Evolutionary conservation across 441 rosid species (phyloP).

Genomic region (Pelargonium citronellum): DNA sequence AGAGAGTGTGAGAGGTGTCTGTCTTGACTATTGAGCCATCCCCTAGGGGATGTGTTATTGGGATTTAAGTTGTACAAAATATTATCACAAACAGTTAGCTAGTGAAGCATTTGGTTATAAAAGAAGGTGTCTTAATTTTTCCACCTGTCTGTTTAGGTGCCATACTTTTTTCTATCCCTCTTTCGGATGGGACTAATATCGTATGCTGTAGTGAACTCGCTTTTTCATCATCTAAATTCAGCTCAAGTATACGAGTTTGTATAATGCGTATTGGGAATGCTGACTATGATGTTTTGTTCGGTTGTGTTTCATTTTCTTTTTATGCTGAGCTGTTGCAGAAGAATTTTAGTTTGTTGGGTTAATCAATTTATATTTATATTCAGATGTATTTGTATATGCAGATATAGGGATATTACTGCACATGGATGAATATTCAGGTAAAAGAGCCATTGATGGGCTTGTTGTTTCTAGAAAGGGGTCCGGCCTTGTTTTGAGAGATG

Average conservation of each 20-base stretch:
- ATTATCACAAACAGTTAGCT: too few relatives aligned
- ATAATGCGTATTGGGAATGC: not conserved
- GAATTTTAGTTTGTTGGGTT: not conserved
- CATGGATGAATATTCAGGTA: conserved; percentile 75
- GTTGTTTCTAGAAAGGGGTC: conserved; percentile 46
- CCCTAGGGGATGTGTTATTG: too few relatives aligned
- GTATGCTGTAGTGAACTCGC: not conserved
- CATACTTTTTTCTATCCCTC: not conserved
- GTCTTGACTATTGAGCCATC: too few relatives aligned
- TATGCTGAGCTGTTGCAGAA: not conserved
- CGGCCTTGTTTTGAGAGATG: conserved; percentile 54
- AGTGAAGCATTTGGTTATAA: not conserved
- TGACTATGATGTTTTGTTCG: not conserved
- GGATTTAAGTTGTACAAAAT: too few relatives aligned
- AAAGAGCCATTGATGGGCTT: conserved; percentile 43
- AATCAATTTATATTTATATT: not conserved
- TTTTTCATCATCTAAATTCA: not conserved
- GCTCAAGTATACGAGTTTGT: not conserved
- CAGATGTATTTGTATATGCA: not conserved
- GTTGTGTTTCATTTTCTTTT: not conserved
- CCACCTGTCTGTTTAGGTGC: not conserved
- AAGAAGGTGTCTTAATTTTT: not conserved
- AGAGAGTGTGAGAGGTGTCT: too few relatives aligned
- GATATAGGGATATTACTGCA: conserved; percentile 5
- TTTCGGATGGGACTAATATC: not conserved